Evolutionary conservation across 1,284 basidiomycete genomes (phyloP).

Genomic region (Trichosporon asahii): DNA sequence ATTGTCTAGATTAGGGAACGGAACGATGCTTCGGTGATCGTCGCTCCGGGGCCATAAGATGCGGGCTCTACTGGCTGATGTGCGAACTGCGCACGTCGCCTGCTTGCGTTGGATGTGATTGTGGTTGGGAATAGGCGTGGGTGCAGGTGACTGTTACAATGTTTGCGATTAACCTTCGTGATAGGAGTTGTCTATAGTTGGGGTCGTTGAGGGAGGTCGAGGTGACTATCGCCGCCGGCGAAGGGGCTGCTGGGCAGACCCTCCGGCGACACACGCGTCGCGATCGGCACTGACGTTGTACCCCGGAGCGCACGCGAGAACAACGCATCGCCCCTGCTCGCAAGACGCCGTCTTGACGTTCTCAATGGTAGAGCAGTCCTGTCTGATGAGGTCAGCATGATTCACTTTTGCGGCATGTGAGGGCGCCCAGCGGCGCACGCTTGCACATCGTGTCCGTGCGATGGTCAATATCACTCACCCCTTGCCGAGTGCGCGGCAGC

Average conservation of each 20-base stretch:
- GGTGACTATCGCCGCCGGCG: not conserved
- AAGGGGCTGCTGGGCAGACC: not conserved
- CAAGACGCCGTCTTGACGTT: conserved; percentile 48
- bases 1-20: not conserved
- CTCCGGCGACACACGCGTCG: conserved; percentile 31
- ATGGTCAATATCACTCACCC: conserved; percentile 39
- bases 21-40: not conserved
- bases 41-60: not conserved
- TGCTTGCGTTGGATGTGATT: not conserved
- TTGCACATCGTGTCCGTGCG: not conserved
- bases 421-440: too few relatives aligned
- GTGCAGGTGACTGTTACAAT: not conserved
- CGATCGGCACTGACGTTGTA: conserved; percentile 45
- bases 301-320: conserved; percentile 50
- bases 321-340: conserved; percentile 41
- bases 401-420: not conserved
- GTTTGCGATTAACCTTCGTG: not conserved
- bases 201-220: not conserved
- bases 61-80: not conserved
- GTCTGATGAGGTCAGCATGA: conserved; percentile 30
- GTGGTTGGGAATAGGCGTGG: not conserved
- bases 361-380: conserved; percentile 51
- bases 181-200: not conserved
- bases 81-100: not conserved
- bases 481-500: conserved; percentile 48